Base-by-base conservation (phyloP, 1,284 basidiomycete genomes). In the Melanopsichium pennsylvanicum region DNA sequence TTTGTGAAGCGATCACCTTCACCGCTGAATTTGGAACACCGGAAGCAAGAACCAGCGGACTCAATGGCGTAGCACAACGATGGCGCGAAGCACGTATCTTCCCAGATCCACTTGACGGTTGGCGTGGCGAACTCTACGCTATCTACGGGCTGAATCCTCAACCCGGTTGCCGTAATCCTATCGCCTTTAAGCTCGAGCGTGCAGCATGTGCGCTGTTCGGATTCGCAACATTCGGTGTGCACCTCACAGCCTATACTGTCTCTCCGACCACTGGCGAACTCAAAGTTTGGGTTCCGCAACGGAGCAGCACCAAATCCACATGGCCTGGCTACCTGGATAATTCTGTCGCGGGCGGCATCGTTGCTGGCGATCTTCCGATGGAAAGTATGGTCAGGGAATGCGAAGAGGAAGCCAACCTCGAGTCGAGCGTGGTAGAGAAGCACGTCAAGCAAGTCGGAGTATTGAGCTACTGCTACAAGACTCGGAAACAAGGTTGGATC, bases 371-470 rank as follows among this genome's bases (percentile, higher is more conserved):
- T 82, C 81, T 84, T 0, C 84, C 87, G 0, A 86, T 90, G 47
- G 90, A 93, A 49, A 86, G 88, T 4, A 85, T 97, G 46, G 86
- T 96, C 35, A 94, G 96, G 76, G 95, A 98, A 82, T 90, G 91
- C 66, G 88, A 88, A 84, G 94, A 97, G 78, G 93, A 97, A 81
- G 94, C 92, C 13, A 91, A 88, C 69, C 84, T 96, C 18, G 83
- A 85, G 1, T 87, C 88, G 47, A 80, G 84, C 11, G 75, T 92
- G 27, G 87, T 91, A 2, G 82, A 85, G 39, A 82, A 83, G 35
- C 81, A 88, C 61, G 84, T 88, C 16, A 88, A 85, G 62, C 61
- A 70, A 29, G 68, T 68, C 0, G 78, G 78, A 32, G 73, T 80
- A 19, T 46, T 79, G 22, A 83, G 84, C 13, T 86, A 86, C 79